Evolutionary conservation across 306 rosid genomes (phyloP), one percentile per base, ranked within the genome.

Genomic region (Vigna angularis): DNA sequence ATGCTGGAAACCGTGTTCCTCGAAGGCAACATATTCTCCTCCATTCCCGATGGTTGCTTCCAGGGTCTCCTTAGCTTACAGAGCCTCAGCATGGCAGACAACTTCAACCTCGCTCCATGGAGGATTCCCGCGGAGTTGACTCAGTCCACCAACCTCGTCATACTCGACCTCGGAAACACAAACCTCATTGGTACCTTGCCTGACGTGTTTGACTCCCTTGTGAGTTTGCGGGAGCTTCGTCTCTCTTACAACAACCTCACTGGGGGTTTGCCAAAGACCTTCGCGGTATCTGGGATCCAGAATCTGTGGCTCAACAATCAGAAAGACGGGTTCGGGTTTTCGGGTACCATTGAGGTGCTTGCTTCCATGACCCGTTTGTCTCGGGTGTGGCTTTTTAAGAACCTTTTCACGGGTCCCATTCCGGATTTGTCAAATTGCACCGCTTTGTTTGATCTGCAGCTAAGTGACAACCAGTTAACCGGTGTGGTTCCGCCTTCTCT

Each of bases 301-400:
- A 76, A 83, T 45, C 50, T 93, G 4, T 93, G 97, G 97, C 84
- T 93, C 34, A 90, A 93, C 81, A 90, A 93, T 74, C 97, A 93
- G 84, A 9, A 6, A 0, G 45, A 32, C 16, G 96, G 97, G 42
- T 69, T 83, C 11, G 97, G 97, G 36, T 66, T 93, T 0, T 86
- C 92, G 0, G 96, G 93, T 62, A 22, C 77, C 1, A 65, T 93
- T 17, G 87, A 85, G 2, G 85, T 90, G 15, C 69, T 93, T 36
- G 40, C 87, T 0, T 82, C 79, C 0, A 89, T 93, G 96, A 68
- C 82, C n/a, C 83, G 56, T 26, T 79, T 89, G 82, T 40, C 22
- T 77, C 92, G 86, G 84, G 91, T 82, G 0, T 90, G 96, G 97
- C 92, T 93, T 28, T 90, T 87, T 0, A 86, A 83, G 74, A 93